Percentiles rank a stretch among this genome's conserved stretches.
phyloP scores from a whole-genome alignment of 345 rosid species.

The Jatropha curcas region DNA sequence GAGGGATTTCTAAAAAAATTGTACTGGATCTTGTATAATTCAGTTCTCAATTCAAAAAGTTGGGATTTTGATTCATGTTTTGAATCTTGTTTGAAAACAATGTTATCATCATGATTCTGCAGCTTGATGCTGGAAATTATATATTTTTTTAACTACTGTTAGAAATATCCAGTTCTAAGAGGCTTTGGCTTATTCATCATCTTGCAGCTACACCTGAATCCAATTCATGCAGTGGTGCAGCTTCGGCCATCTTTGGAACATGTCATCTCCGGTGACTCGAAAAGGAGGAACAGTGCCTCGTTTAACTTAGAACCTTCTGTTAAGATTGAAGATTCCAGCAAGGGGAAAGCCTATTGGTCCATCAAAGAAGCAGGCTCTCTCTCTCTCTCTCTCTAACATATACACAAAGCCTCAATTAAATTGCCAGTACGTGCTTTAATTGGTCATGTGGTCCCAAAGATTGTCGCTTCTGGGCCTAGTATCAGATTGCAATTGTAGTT shows the following conservation, averaged over 20 bases:
- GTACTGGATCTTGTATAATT: neutral
- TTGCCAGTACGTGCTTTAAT: neutral
- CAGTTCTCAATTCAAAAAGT: too few relatives aligned
- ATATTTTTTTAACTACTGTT: neutral
- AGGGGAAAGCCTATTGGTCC: slow-evolving; percentile 43
- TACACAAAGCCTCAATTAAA: neutral
- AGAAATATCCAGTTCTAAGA: slow-evolving; percentile 2
- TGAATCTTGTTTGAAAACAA: neutral
- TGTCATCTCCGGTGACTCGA: slow-evolving; percentile 37
- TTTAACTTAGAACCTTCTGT: slow-evolving; percentile 34
- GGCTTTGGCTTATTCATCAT: slow-evolving; percentile 24
- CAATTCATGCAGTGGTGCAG: slow-evolving; percentile 80
- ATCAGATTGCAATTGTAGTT: too few relatives aligned
- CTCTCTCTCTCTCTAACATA: neutral
- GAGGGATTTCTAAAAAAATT: too few relatives aligned
- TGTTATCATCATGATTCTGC: neutral
- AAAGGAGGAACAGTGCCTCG: slow-evolving; percentile 40
- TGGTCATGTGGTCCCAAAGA: neutral
- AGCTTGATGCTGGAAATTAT: neutral
- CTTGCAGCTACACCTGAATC: slow-evolving; percentile 87
- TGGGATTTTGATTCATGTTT: too few relatives aligned
- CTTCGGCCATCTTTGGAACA: slow-evolving; percentile 69
- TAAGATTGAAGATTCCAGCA: slow-evolving; percentile 40
- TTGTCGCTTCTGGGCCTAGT: neutral
- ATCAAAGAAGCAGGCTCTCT: slow-evolving; percentile 63